Evolutionary conservation across 345 rosid species (phyloP).

Genomic region (Arabis hirsuta): DNA sequence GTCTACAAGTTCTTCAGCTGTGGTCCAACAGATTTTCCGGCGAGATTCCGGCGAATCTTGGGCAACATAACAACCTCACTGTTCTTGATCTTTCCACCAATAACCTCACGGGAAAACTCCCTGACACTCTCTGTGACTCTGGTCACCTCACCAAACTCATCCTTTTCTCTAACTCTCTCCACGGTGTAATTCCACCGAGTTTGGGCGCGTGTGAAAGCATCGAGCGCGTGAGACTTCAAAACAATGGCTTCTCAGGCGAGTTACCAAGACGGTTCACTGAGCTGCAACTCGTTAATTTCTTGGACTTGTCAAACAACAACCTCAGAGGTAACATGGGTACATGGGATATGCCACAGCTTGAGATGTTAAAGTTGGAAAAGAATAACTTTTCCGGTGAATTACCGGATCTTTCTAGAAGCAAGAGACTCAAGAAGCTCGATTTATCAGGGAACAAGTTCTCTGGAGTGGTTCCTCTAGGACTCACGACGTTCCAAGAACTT

Average conservation of each 20-base stretch:
- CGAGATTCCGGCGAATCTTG: constrained; percentile 70
- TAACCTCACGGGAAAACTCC: constrained; percentile 71
- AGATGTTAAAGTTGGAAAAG: constrained; percentile 71
- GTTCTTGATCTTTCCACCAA: constrained; percentile 85
- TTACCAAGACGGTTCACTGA: constrained; percentile 56
- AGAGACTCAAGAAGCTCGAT: constrained; percentile 66
- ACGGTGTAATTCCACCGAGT: constrained; percentile 59
- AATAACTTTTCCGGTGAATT: constrained; percentile 67
- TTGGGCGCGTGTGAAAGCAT: constrained; percentile 64
- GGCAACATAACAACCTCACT: constrained; percentile 67
- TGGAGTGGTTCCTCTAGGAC: constrained; percentile 55
- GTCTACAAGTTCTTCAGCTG: constrained; percentile 83
- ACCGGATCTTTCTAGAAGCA: constrained; percentile 62
- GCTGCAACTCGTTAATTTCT: constrained; percentile 68
- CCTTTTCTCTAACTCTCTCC: constrained; percentile 76
- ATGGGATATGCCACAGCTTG: constrained; percentile 77
- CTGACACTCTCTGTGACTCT: constrained; percentile 65
- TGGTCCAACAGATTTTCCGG: constrained; percentile 80
- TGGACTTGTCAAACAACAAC: constrained; percentile 77
- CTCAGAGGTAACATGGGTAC: constrained; percentile 59
- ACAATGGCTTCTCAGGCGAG: constrained; percentile 63
- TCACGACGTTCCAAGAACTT: constrained; percentile 54
- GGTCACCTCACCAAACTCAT: constrained; percentile 77
- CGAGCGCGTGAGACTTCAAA: constrained; percentile 75
- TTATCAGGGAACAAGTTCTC: constrained; percentile 64